These are phyloP conservation scores for Apophysomyces trapeziformis DNA, from an alignment of 371 early-diverging fungal species.

Conservation along the genomic window DNA sequence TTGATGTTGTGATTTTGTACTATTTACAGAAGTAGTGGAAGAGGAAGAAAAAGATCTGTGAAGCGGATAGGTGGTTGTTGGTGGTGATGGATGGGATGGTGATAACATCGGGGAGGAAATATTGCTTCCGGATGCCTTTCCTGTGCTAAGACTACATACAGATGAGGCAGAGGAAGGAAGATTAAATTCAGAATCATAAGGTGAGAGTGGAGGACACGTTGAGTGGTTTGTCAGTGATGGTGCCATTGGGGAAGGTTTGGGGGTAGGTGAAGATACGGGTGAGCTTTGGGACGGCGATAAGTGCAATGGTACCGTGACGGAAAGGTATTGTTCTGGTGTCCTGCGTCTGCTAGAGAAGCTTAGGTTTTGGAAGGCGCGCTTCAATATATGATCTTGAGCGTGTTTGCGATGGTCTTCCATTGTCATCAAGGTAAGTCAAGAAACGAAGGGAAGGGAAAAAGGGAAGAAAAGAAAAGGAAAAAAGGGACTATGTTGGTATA, in stretches of 20 bases:
- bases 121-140: neutral
- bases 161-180: neutral
- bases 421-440: neutral
- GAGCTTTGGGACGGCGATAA: neutral
- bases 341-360: neutral
- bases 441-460: neutral
- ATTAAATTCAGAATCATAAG: constrained; percentile 2
- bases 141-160: constrained; percentile 3
- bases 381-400: constrained; percentile 3
- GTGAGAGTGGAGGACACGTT: neutral
- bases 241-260: neutral
- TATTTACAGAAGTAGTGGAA: neutral
- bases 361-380: constrained; percentile 4
- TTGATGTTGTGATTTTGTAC: neutral
- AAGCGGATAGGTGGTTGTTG: neutral
- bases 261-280: neutral
- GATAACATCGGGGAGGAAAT: neutral
- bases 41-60: neutral
- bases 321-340: neutral
- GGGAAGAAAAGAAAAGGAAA: neutral
- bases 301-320: neutral
- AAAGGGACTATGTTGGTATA: neutral
- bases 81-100: neutral
- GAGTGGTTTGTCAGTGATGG: neutral
- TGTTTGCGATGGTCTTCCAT: constrained; percentile 1